phyloP scores from a whole-genome alignment of 345 rosid genomes.

The Hibiscus trionum region DNA sequence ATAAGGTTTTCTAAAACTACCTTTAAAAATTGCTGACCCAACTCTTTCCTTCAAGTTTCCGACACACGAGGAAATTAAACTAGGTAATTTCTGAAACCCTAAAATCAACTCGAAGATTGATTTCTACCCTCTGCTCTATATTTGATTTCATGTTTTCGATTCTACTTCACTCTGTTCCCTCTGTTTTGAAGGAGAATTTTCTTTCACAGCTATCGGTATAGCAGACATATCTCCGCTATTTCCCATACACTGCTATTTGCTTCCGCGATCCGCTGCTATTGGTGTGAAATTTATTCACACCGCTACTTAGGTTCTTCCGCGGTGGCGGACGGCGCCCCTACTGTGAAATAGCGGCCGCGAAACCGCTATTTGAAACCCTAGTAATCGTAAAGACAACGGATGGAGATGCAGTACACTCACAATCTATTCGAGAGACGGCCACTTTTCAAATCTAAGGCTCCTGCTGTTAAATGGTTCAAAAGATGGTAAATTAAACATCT shows the following conservation, averaged over 20 bases:
- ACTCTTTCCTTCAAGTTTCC: no score
- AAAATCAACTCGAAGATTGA: neutral
- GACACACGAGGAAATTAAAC: no score
- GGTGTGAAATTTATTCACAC: neutral
- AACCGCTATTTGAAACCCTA: neutral
- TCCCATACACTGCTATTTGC: neutral
- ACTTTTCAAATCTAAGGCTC: constrained; percentile 54
- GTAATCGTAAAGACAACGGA: constrained; percentile 1
- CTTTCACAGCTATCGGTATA: neutral
- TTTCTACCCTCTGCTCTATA: neutral
- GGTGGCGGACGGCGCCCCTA: neutral
- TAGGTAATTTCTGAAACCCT: neutral
- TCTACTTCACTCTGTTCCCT: neutral
- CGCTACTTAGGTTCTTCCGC: neutral
- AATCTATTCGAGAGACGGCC: constrained; percentile 71
- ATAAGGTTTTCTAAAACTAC: no score
- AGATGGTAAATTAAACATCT: constrained; percentile 49
- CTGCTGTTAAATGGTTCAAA: constrained; percentile 77
- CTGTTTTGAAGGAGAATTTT: neutral
- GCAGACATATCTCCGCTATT: neutral
- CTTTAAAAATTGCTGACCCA: neutral
- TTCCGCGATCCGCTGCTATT: neutral
- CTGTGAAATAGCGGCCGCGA: neutral
- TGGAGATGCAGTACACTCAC: constrained; percentile 45
- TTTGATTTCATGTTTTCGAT: neutral